Conservation (phyloP, 164 flowering plant species). For the Umbilicus rupestris region DNA sequence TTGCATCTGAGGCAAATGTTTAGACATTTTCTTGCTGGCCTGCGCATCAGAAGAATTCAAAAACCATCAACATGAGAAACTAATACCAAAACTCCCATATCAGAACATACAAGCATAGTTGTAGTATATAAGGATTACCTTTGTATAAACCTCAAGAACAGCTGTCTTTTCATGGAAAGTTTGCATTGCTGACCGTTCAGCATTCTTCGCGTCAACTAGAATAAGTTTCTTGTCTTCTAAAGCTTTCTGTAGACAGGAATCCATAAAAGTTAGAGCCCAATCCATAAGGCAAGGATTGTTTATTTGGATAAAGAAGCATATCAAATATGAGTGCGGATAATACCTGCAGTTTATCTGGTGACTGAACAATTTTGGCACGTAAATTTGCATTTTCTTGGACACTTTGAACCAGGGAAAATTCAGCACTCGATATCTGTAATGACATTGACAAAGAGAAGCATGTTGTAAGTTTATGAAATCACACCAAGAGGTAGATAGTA, state of each 20-base stretch:
- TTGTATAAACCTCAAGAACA: slow-evolving; percentile 47
- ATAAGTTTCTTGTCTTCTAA: slow-evolving; percentile 64
- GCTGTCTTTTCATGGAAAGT: slow-evolving; percentile 55
- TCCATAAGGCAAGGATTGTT: background rate
- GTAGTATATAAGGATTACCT: slow-evolving; percentile 28
- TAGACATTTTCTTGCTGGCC: slow-evolving; percentile 64
- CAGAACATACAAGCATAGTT: background rate
- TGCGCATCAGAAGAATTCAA: slow-evolving; percentile 18
- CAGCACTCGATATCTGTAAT: slow-evolving; percentile 66
- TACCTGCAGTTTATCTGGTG: slow-evolving; percentile 93
- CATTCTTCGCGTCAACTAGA: slow-evolving; percentile 42
- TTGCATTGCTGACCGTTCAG: slow-evolving; percentile 62
- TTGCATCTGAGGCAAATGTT: slow-evolving; percentile 59
- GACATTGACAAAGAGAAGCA: background rate
- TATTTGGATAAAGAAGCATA: background rate
- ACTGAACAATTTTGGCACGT: slow-evolving; percentile 78
- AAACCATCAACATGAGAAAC: background rate
- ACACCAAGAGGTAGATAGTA: background rate
- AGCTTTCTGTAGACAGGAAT: slow-evolving; percentile 38
- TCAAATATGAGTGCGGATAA: background rate
- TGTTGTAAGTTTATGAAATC: background rate
- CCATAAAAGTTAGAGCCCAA: background rate
- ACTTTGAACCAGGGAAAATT: slow-evolving; percentile 55
- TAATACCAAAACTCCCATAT: background rate
- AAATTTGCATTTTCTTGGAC: slow-evolving; percentile 76